These are phyloP conservation scores for Boletus rubescentipes DNA, from an alignment of 768 basidiomycete species.

Conservation along the genomic window DNA sequence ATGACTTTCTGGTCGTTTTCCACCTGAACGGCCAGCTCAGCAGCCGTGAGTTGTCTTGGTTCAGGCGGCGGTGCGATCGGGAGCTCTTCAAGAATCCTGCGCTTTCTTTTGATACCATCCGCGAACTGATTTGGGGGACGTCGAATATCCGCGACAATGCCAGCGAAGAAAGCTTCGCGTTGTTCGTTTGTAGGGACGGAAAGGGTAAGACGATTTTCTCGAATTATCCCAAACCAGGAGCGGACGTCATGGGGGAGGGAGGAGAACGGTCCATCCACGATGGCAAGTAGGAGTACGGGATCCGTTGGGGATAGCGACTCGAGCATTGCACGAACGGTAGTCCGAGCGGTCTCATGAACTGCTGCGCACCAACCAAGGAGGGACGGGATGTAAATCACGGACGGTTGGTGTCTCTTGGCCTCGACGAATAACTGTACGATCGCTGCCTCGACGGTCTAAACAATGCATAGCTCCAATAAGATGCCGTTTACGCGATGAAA, in stretches of 20 bases:
- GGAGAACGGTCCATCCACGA: constrained; percentile 75
- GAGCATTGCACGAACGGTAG: constrained; percentile 86
- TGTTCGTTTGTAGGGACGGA: constrained; percentile 50
- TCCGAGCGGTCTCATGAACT: constrained; percentile 78
- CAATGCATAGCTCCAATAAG: constrained; percentile 1
- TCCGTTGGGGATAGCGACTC: constrained; percentile 90
- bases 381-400: constrained; percentile 92
- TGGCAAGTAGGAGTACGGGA: constrained; percentile 87
- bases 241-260: constrained; percentile 80
- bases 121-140: constrained; percentile 86
- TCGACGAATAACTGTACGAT: constrained; percentile 95
- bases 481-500: neutral
- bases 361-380: constrained; percentile 83
- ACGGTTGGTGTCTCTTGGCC: constrained; percentile 95
- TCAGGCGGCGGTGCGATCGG: constrained; percentile 89
- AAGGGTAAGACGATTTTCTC: constrained; percentile 74
- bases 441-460: constrained; percentile 84
- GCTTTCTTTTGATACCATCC: constrained; percentile 81
- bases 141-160: constrained; percentile 64
- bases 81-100: constrained; percentile 80
- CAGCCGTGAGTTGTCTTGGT: constrained; percentile 75
- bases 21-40: constrained; percentile 78
- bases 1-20: constrained; percentile 78
- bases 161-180: constrained; percentile 73
- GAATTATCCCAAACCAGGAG: constrained; percentile 83